Percentiles rank a stretch among this genome's conserved stretches.
phyloP scores from a whole-genome alignment of 1,284 basidiomycete genomes.

The Puccinia horiana region DNA sequence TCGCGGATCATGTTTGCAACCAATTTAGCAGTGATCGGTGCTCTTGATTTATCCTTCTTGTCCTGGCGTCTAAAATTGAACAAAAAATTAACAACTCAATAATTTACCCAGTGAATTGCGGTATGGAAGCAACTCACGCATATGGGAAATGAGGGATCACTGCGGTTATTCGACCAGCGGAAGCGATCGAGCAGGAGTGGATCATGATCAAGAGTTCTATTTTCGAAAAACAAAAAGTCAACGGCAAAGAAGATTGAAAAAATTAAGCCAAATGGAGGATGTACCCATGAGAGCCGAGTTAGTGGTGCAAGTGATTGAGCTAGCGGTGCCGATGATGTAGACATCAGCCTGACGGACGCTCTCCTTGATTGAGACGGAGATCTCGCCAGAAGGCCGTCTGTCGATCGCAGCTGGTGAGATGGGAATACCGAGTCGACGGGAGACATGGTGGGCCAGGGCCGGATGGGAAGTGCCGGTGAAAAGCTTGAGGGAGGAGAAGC shows the following conservation, averaged over 20 bases:
- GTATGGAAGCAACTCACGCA: constrained; percentile 55
- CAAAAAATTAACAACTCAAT: not conserved
- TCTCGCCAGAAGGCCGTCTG: constrained; percentile 34
- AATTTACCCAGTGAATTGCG: not conserved
- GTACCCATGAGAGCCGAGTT: constrained; percentile 48
- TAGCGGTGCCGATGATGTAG: constrained; percentile 49
- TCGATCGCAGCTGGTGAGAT: constrained; percentile 19
- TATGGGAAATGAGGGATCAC: constrained; percentile 87
- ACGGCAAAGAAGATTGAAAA: not conserved
- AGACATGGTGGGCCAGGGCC: constrained; percentile 41
- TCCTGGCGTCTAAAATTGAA: constrained; percentile 69
- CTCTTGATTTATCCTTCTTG: constrained; percentile 99
- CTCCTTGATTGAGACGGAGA: constrained; percentile 45
- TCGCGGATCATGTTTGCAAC: constrained; percentile 99
- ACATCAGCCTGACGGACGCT: constrained; percentile 47
- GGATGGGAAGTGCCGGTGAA: constrained; percentile 48
- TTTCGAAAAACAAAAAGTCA: not conserved
- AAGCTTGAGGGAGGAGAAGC: constrained; percentile 46
- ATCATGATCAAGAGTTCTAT: constrained; percentile 50
- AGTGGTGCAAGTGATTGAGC: constrained; percentile 44
- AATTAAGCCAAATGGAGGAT: not conserved
- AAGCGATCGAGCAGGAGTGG: constrained; percentile 49
- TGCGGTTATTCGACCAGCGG: constrained; percentile 48
- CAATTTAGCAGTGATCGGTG: constrained; percentile 97
- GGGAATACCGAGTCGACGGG: constrained; percentile 36